Percentiles rank a stretch among this genome's conserved stretches.
These are phyloP conservation scores for Ochetophila trinervis DNA, from an alignment of 306 rosid genomes.

Conservation along the genomic window DNA sequence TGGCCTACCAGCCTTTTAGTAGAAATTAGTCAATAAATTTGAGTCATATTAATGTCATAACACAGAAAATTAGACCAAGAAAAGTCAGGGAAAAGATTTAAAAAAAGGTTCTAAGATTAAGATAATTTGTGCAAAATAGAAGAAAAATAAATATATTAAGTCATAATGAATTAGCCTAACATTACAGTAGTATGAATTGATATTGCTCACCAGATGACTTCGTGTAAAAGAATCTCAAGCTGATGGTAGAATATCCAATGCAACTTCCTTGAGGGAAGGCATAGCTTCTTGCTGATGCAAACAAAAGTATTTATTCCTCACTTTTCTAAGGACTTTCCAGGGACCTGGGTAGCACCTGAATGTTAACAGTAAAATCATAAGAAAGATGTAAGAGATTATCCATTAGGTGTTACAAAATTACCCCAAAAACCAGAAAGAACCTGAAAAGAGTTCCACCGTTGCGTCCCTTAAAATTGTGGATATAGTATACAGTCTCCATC, in stretches of 20 bases:
- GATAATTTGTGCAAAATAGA: no score
- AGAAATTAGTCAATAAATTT: no score
- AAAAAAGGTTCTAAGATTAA: no score
- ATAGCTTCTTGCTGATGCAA: constrained; percentile 70
- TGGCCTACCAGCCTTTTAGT: no score
- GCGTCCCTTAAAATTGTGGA: constrained; percentile 86
- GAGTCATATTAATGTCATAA: no score
- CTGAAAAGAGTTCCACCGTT: constrained; percentile 87
- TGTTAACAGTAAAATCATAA: not conserved
- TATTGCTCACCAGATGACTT: constrained; percentile 22
- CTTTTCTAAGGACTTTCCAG: constrained; percentile 78
- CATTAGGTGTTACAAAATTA: not conserved
- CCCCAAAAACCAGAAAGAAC: constrained; percentile 21
- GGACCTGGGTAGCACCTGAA: constrained; percentile 85
- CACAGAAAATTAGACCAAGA: no score
- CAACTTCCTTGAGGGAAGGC: constrained; percentile 97
- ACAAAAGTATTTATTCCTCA: constrained; percentile 47
- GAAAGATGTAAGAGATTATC: not conserved
- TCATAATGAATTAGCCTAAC: not conserved
- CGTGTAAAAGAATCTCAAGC: constrained; percentile 32
- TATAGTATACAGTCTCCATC: constrained; percentile 88
- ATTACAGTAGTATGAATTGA: not conserved
- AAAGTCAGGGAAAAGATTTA: no score
- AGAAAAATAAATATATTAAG: no score
- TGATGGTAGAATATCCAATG: constrained; percentile 80